Conservation (phyloP, 2,329 filamentous ascomycete genomes). For the Raffaelea albimanens region DNA sequence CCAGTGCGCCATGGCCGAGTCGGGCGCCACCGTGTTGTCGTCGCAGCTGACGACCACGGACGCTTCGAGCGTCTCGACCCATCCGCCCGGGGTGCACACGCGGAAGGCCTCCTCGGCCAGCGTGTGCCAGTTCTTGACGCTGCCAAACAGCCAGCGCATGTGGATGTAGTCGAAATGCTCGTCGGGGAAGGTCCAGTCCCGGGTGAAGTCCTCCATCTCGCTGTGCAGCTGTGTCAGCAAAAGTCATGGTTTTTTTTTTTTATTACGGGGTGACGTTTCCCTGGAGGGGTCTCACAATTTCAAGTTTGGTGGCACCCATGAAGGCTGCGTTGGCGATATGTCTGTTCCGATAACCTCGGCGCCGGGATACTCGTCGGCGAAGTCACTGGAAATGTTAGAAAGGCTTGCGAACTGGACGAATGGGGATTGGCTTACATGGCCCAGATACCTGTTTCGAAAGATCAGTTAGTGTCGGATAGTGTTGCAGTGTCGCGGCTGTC, state of each 20-base stretch:
- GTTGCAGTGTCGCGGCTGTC: too few relatives aligned
- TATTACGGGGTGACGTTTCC: not conserved
- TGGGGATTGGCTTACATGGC: too few relatives aligned
- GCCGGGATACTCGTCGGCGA: conserved; percentile 6
- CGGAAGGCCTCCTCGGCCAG: conserved; percentile 15
- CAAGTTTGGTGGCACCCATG: conserved; percentile 8
- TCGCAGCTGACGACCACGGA: conserved; percentile 13
- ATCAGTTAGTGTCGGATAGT: not conserved
- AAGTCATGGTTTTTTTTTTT: too few relatives aligned
- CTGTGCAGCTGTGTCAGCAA: not conserved
- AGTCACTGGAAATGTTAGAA: not conserved
- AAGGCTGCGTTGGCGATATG: conserved; percentile 27
- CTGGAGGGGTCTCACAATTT: conserved; percentile 4
- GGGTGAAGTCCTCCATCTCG: conserved; percentile 20
- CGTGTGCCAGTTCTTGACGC: conserved; percentile 15
- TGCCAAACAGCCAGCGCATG: conserved; percentile 17
- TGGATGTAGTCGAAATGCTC: conserved; percentile 19
- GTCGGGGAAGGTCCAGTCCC: conserved; percentile 15
- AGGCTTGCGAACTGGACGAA: too few relatives aligned
- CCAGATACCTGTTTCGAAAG: too few relatives aligned
- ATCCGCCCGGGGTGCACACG: conserved; percentile 41
- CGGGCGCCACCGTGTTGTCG: conserved; percentile 13
- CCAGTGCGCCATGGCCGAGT: conserved; percentile 14
- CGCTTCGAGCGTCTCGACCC: conserved; percentile 16
- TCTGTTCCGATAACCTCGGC: conserved; percentile 29